phyloP scores from a whole-genome alignment of 371 early-diverging fungal species.

The Basidiobolus meristosporus region DNA sequence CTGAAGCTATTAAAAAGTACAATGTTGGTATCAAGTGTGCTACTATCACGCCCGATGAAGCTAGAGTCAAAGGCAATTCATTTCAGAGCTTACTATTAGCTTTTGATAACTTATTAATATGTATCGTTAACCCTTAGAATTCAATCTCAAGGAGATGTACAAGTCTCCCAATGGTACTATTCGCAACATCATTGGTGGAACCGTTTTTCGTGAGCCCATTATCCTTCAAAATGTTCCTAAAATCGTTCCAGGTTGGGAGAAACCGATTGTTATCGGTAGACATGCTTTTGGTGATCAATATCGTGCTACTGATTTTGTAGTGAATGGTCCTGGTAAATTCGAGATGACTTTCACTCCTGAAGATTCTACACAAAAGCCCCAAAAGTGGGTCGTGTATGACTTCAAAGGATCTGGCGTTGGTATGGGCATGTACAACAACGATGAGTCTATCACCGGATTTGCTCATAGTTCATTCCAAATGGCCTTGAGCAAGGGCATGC shows the following conservation, averaged over 20 bases:
- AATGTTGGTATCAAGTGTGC: slow-evolving; percentile 98
- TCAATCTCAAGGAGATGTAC: slow-evolving; percentile 90
- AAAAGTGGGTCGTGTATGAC: slow-evolving; percentile 50
- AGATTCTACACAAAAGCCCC: slow-evolving; percentile 38
- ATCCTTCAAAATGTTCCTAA: slow-evolving; percentile 75
- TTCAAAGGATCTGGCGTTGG: slow-evolving; percentile 76
- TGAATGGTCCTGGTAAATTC: slow-evolving; percentile 74
- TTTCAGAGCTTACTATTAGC: background rate
- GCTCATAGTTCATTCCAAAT: slow-evolving; percentile 88
- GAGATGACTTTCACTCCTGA: slow-evolving; percentile 76
- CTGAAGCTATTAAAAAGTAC: slow-evolving; percentile 89
- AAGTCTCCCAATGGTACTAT: slow-evolving; percentile 95
- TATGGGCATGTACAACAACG: slow-evolving; percentile 90
- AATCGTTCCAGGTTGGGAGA: slow-evolving; percentile 85
- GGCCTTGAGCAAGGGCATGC: slow-evolving; percentile 68
- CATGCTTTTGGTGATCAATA: slow-evolving; percentile 97
- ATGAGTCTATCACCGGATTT: slow-evolving; percentile 81
- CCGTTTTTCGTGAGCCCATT: slow-evolving; percentile 96
- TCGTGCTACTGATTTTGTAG: slow-evolving; percentile 84
- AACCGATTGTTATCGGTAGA: slow-evolving; percentile 89
- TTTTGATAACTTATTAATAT: background rate
- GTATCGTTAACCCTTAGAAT: slow-evolving; percentile 32
- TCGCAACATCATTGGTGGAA: slow-evolving; percentile 90
- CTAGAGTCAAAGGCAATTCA: slow-evolving; percentile 62
- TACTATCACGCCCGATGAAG: slow-evolving; percentile 94